A percentile compares a stretch with the other conserved stretches of the same genome.
Conservation (phyloP, 2,329 filamentous ascomycete genomes). For the Penicillium griseofulvum region DNA sequence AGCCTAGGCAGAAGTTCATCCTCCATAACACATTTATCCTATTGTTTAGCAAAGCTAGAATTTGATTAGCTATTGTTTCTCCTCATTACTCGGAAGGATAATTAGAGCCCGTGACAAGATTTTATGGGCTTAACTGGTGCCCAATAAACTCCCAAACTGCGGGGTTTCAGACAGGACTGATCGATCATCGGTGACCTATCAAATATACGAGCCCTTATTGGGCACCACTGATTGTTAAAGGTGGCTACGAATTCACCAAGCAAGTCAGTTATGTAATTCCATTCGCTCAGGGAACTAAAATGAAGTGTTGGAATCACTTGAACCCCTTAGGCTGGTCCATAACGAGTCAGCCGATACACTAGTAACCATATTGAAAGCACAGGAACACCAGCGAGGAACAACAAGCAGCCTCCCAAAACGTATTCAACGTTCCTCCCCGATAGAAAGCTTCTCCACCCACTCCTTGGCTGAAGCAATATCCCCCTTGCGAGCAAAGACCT, state of each 20-base stretch:
- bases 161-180: no score
- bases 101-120: background rate
- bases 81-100: background rate
- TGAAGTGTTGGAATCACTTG: background rate
- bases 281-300: no score
- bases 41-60: no score
- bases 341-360: background rate
- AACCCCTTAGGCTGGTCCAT: no score
- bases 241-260: background rate
- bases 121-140: no score
- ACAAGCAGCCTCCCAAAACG: no score
- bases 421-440: background rate
- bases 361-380: background rate
- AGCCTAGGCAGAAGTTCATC: background rate
- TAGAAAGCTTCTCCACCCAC: slow-evolving; percentile 24
- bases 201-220: no score
- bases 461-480: slow-evolving; percentile 26
- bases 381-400: background rate
- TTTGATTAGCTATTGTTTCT: no score
- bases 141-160: background rate
- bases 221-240: no score
- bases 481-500: slow-evolving; percentile 33
- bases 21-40: no score
- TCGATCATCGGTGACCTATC: no score
- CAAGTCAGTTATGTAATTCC: background rate